Conservation (phyloP, 2,329 filamentous ascomycete genomes). For the Ceratocystis smalleyi region DNA sequence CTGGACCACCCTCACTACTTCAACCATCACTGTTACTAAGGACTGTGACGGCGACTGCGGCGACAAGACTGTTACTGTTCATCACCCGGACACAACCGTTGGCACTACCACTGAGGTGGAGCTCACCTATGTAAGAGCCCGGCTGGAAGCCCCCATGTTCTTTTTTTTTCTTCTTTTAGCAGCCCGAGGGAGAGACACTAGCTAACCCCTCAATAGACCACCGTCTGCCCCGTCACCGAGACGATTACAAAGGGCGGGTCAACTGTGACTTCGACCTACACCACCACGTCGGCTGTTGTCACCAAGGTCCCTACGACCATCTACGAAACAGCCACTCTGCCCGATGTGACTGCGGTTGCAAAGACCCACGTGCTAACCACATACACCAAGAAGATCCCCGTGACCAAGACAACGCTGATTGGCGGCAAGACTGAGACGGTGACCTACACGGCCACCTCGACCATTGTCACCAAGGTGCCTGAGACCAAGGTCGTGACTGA, state of each 20-base stretch:
- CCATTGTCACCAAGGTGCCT: slow-evolving; percentile 12
- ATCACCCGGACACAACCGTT: slow-evolving; percentile 3
- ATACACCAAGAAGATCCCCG: slow-evolving; percentile 8
- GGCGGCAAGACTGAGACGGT: slow-evolving; percentile 5
- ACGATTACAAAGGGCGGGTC: slow-evolving; percentile 14
- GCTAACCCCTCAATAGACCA: slow-evolving; percentile 10
- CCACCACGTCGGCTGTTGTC: slow-evolving; percentile 10
- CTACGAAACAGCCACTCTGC: slow-evolving; percentile 7
- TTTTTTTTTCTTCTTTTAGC: no score
- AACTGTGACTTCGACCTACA: slow-evolving; percentile 13
- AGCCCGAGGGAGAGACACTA: not conserved
- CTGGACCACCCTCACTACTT: slow-evolving; percentile 8
- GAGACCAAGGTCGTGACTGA: slow-evolving; percentile 21
- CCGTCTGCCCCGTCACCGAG: slow-evolving; percentile 14
- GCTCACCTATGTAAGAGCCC: slow-evolving; percentile 8
- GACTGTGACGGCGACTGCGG: slow-evolving; percentile 5
- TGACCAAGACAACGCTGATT: slow-evolving; percentile 8
- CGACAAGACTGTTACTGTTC: slow-evolving; percentile 10
- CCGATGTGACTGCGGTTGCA: slow-evolving; percentile 6
- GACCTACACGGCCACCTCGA: slow-evolving; percentile 5
- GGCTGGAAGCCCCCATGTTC: no score
- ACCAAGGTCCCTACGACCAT: slow-evolving; percentile 8
- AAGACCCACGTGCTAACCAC: slow-evolving; percentile 6
- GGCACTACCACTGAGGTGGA: slow-evolving; percentile 13
- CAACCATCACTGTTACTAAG: slow-evolving; percentile 10